These are phyloP conservation scores for Perkinsela sp. DNA, from an alignment of 208 protist genomes.

Conservation along the genomic window DNA sequence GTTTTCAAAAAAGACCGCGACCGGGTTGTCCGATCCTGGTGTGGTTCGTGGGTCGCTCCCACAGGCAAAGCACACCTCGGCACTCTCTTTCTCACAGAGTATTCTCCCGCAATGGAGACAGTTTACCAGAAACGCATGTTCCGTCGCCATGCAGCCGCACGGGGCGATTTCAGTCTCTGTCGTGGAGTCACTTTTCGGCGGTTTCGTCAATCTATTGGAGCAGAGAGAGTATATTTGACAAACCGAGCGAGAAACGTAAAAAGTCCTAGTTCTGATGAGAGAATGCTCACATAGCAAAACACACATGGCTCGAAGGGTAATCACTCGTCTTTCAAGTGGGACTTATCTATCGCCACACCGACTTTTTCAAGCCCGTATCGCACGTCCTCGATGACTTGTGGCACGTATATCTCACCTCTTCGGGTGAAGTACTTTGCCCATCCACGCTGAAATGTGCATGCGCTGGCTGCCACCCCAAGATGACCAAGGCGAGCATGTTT, in stretches of 20 bases:
- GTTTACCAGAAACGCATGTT: constrained; percentile 30
- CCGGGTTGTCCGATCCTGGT: constrained; percentile 16
- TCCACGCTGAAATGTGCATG: background rate
- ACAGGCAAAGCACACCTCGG: constrained; percentile 43
- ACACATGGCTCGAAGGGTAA: too few relatives aligned
- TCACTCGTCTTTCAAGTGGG: too few relatives aligned
- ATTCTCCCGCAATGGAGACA: constrained; percentile 61
- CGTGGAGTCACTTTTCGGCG: too few relatives aligned
- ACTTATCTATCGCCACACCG: background rate
- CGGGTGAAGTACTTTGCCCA: background rate
- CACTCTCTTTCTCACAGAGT: constrained; percentile 51
- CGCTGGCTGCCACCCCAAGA: background rate
- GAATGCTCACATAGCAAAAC: too few relatives aligned
- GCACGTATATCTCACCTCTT: background rate
- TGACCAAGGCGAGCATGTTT: background rate
- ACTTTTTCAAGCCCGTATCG: background rate
- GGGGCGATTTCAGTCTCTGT: too few relatives aligned
- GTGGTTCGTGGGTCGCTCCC: constrained; percentile 24
- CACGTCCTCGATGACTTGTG: background rate
- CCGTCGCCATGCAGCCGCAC: constrained; percentile 55
- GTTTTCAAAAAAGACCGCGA: background rate
- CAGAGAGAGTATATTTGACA: too few relatives aligned
- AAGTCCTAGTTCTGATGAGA: too few relatives aligned
- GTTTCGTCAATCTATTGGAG: too few relatives aligned
- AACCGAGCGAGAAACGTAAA: too few relatives aligned